phyloP scores from a whole-genome alignment of 208 protist genomes.

The Lotmaria passim region DNA sequence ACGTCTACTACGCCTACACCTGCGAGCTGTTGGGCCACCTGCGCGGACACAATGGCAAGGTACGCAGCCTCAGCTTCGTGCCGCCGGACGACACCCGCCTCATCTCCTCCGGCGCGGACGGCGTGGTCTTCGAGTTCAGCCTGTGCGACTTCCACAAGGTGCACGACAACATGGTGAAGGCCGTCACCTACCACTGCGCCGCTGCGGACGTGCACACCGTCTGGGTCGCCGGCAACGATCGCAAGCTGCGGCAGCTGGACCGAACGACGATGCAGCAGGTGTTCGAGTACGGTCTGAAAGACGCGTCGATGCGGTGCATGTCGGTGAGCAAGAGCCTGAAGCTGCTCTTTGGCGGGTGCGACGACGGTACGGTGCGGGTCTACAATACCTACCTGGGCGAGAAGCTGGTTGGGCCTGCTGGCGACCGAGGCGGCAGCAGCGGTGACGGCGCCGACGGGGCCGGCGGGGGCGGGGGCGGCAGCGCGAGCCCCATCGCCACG shows the following conservation, averaged over 20 bases:
- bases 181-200: constrained; percentile 91
- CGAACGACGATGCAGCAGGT: constrained; percentile 61
- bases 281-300: constrained; percentile 75
- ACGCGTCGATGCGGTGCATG: constrained; percentile 84
- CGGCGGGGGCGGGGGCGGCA: background rate
- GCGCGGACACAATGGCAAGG: constrained; percentile 96
- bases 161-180: constrained; percentile 93
- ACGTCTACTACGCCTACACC: constrained; percentile 96
- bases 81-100: constrained; percentile 93
- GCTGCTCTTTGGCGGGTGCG: constrained; percentile 94
- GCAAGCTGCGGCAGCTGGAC: constrained; percentile 91
- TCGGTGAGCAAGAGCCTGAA: constrained; percentile 87
- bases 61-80: constrained; percentile 87
- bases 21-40: constrained; percentile 95
- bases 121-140: constrained; percentile 96
- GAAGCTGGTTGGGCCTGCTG: constrained; percentile 51
- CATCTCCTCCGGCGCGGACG: constrained; percentile 93
- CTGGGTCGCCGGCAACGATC: constrained; percentile 95
- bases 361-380: constrained; percentile 92
- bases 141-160: constrained; percentile 93
- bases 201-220: constrained; percentile 84
- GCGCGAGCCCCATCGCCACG: background rate
- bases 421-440: constrained; percentile 34
- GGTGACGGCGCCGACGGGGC: constrained; percentile 1
- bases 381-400: constrained; percentile 92